A percentile compares a stretch with the other conserved stretches of the same genome.
phyloP scores from a whole-genome alignment of 305 asterid species.

The Coffea humblotiana region DNA sequence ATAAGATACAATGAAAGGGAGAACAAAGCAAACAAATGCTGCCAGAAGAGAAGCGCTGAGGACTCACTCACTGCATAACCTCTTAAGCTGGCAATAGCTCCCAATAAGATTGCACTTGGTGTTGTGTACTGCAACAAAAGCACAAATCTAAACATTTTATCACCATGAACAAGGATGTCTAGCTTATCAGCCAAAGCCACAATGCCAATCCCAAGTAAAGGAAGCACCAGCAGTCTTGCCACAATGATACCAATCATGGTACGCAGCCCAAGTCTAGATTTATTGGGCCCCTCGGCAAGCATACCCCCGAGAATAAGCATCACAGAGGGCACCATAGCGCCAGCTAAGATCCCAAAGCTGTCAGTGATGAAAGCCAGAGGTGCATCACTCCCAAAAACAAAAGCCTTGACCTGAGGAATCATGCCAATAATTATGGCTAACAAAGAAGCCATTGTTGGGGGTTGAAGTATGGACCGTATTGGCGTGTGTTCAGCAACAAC shows the following conservation, averaged over 20 bases:
- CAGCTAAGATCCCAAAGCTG: constrained; percentile 48
- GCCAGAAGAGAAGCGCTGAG: constrained; percentile 58
- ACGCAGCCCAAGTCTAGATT: constrained; percentile 48
- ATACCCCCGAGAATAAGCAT: constrained; percentile 60
- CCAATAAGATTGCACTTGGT: constrained; percentile 54
- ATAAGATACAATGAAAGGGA: constrained; percentile 43
- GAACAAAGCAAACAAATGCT: constrained; percentile 44
- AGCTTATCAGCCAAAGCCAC: constrained; percentile 36
- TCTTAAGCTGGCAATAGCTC: constrained; percentile 56
- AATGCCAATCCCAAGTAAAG: constrained; percentile 45
- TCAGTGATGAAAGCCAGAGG: constrained; percentile 45
- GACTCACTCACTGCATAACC: constrained; percentile 55
- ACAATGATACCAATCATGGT: constrained; percentile 47
- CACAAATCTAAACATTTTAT: constrained; percentile 44
- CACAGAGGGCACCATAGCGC: constrained; percentile 53
- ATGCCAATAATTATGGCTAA: constrained; percentile 42
- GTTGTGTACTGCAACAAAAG: constrained; percentile 50
- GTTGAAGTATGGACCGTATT: constrained; percentile 39
- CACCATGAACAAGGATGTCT: constrained; percentile 35
- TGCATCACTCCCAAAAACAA: constrained; percentile 41
- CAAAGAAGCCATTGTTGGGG: constrained; percentile 47
- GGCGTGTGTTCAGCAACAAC: constrained; percentile 45
- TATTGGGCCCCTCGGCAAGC: constrained; percentile 56
- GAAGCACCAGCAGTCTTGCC: constrained; percentile 49
- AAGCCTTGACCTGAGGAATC: constrained; percentile 38